Percentiles rank a stretch among this genome's conserved stretches.
Conservation (phyloP, 306 rosid species). For the Clitoria ternatea region DNA sequence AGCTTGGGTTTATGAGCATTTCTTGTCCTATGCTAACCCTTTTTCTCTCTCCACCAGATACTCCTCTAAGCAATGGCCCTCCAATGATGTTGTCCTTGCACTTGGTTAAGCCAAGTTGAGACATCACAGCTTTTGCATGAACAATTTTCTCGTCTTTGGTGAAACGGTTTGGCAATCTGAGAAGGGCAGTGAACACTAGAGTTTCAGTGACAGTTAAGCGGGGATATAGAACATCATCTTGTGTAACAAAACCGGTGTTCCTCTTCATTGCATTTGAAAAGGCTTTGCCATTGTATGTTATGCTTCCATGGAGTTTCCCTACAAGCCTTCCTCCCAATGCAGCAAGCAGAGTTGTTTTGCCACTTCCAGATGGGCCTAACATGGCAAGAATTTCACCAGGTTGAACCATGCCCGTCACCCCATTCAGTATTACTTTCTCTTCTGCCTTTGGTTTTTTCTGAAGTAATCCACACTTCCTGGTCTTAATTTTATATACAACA, state of each 20-base stretch:
- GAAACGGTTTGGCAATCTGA: conserved; percentile 41
- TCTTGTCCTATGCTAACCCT: conserved; percentile 75
- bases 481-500: conserved; percentile 38
- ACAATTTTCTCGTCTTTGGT: conserved; percentile 28
- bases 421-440: conserved; percentile 45
- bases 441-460: neutral
- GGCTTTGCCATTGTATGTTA: conserved; percentile 19
- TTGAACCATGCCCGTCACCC: conserved; percentile 43
- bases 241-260: conserved; percentile 51
- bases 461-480: neutral
- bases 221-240: conserved; percentile 49
- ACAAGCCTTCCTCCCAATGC: conserved; percentile 51
- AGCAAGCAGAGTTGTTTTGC: conserved; percentile 59
- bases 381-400: conserved; percentile 61
- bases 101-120: conserved; percentile 40
- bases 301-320: conserved; percentile 26
- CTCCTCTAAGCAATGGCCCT: conserved; percentile 30
- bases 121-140: conserved; percentile 35
- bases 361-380: conserved; percentile 74
- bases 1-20: conserved; percentile 54
- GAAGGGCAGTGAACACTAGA: conserved; percentile 53
- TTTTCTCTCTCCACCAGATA: conserved; percentile 67
- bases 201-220: conserved; percentile 54
- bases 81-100: conserved; percentile 51
- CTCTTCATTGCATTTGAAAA: conserved; percentile 46